Evolutionary conservation across 257 asterid species (phyloP), one percentile per base, ranked within the genome.

Genomic region (Haberlea rhodopensis): DNA sequence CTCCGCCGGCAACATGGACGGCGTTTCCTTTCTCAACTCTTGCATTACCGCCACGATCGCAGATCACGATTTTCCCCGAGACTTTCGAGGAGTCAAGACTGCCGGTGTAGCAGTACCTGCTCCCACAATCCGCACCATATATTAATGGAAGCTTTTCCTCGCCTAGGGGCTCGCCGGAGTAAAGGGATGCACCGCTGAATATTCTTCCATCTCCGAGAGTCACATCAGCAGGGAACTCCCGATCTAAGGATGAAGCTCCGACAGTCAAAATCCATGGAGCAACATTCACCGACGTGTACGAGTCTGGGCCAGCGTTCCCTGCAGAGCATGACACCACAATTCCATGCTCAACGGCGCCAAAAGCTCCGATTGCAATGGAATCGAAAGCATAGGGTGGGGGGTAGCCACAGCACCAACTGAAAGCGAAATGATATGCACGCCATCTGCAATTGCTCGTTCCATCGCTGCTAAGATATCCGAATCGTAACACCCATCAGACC

Each of bases 191-290:
- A n/a, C n/a, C n/a, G n/a, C n/a, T n/a, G n/a, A n/a, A n/a, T n/a
- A n/a, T n/a, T n/a, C n/a, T n/a, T n/a, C n/a, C n/a, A n/a, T n/a
- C n/a, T n/a, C n/a, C n/a, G n/a, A n/a, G n/a, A n/a, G n/a, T n/a
- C n/a, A n/a, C n/a, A n/a, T n/a, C n/a, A 2, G 98, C 97, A 0
- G 97, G 97, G 27, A 92, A 92, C 32, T 92, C 98, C 10, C 98
- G 73, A 63, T 92, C 98, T n/a, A 92, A 73, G 0, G 98, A 87
- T 8, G 98, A 87, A 28, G 98, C 98, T 24, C 98, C 98, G 16
- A 92, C 98, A 0, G 98, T 92, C 68, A 92, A 78, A 56, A 92
- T 85, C 98, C 98, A 92, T n/a, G n/a, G n/a, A n/a, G n/a, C n/a
- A n/a, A n/a, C n/a, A n/a, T n/a, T n/a, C n/a, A n/a, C n/a, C n/a